phyloP scores from a whole-genome alignment of 2,329 filamentous ascomycete species.

The Torrubiella hemipterigena region DNA sequence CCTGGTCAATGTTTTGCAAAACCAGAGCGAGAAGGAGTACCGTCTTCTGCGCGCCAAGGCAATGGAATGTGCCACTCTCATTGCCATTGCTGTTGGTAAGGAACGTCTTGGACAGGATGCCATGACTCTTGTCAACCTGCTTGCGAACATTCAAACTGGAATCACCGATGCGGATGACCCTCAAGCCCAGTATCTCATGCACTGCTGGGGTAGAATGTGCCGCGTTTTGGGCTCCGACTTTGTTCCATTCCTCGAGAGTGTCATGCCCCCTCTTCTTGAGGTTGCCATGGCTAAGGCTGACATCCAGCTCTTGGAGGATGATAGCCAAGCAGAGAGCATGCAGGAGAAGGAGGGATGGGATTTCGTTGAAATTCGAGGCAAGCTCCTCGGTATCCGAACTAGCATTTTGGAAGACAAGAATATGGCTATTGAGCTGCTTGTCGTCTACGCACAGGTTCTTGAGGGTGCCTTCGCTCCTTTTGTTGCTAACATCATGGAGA shows the following conservation, averaged over 20 bases:
- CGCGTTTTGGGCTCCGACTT: constrained; percentile 85
- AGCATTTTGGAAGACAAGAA: constrained; percentile 97
- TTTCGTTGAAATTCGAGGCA: constrained; percentile 89
- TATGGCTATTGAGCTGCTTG: constrained; percentile 97
- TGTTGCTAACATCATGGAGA: constrained; percentile 87
- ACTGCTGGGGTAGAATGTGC: constrained; percentile 99
- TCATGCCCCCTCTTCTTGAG: constrained; percentile 88
- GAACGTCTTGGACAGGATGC: constrained; percentile 84
- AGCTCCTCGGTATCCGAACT: constrained; percentile 96
- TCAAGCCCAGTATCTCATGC: constrained; percentile 91
- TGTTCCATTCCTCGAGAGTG: constrained; percentile 78
- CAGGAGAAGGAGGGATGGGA: constrained; percentile 97
- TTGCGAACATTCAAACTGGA: constrained; percentile 75
- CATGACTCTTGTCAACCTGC: constrained; percentile 71
- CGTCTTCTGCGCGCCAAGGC: constrained; percentile 86
- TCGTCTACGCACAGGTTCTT: constrained; percentile 94
- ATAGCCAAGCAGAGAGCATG: constrained; percentile 84
- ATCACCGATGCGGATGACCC: constrained; percentile 90
- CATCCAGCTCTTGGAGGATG: constrained; percentile 89
- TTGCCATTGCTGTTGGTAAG: constrained; percentile 88
- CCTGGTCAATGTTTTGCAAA: constrained; percentile 75
- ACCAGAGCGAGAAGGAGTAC: constrained; percentile 89
- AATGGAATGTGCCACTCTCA: constrained; percentile 97
- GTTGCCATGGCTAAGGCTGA: constrained; percentile 92
- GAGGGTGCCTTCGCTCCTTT: constrained; percentile 87